phyloP scores from a whole-genome alignment of 331 rosid genomes.

The Quercus lobata region DNA sequence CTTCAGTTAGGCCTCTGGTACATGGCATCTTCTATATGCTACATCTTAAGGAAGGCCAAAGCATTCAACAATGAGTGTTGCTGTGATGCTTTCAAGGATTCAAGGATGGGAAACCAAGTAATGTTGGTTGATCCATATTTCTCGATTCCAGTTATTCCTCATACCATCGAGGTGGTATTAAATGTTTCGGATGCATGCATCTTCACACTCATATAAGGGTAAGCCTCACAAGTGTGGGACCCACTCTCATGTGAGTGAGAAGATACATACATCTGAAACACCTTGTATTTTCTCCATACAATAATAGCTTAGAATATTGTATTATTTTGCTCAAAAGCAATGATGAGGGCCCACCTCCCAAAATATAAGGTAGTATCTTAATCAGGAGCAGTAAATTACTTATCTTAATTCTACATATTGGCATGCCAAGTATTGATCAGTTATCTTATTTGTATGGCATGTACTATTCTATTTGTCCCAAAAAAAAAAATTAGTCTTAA shows the following conservation, averaged over 20 bases:
- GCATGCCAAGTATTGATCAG: too few relatives aligned
- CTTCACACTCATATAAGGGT: too few relatives aligned
- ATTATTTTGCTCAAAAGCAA: background rate
- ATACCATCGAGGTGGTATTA: background rate
- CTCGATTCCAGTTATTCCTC: conserved; percentile 53
- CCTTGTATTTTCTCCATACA: background rate
- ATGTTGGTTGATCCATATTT: conserved; percentile 47
- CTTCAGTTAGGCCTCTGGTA: conserved; percentile 35
- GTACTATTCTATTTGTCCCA: too few relatives aligned
- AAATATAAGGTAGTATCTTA: too few relatives aligned
- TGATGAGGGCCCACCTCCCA: background rate
- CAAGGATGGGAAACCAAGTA: conserved; percentile 25
- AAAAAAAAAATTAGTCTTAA: too few relatives aligned
- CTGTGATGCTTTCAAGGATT: conserved; percentile 30
- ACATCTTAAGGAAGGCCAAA: conserved; percentile 43
- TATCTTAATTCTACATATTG: too few relatives aligned
- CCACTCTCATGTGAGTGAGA: too few relatives aligned
- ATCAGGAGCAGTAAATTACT: too few relatives aligned
- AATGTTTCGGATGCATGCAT: too few relatives aligned
- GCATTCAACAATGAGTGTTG: conserved; percentile 47
- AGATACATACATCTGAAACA: too few relatives aligned
- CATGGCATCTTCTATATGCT: conserved; percentile 41
- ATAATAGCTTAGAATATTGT: background rate
- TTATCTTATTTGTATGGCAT: too few relatives aligned
- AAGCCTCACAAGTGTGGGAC: too few relatives aligned